Percentiles rank a stretch among this genome's conserved stretches.
Conservation (phyloP, 805 yeast genomes). For the Huiozyma sinensis region DNA sequence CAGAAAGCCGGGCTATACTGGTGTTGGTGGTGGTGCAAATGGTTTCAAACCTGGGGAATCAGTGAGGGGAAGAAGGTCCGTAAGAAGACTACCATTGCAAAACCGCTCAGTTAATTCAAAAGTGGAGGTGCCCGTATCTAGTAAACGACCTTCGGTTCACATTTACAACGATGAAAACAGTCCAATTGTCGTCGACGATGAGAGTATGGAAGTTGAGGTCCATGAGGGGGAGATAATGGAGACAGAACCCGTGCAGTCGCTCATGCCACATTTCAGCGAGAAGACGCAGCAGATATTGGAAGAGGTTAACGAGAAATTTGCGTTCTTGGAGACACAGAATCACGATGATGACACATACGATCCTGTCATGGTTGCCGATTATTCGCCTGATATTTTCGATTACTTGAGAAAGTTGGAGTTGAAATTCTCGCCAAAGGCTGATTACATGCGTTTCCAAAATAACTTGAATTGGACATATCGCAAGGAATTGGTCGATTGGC, state of each 20-base stretch:
- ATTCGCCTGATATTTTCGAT: conserved; percentile 64
- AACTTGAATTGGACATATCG: conserved; percentile 86
- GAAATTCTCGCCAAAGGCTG: conserved; percentile 59
- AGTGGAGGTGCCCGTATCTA: background rate
- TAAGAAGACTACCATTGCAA: background rate
- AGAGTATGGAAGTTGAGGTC: background rate
- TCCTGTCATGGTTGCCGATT: conserved; percentile 74
- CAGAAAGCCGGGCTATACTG: background rate
- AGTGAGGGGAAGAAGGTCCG: background rate
- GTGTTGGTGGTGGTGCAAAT: no score
- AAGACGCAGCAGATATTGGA: background rate
- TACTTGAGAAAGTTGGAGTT: conserved; percentile 62
- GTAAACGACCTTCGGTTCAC: background rate
- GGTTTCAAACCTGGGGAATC: no score
- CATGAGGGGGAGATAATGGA: conserved; percentile 1
- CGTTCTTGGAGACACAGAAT: conserved; percentile 30
- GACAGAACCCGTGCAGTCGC: background rate
- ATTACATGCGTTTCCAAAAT: conserved; percentile 71
- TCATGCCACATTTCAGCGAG: conserved; percentile 1
- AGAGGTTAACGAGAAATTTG: conserved; percentile 1
- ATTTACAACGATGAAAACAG: background rate
- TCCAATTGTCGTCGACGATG: background rate
- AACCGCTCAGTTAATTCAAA: background rate
- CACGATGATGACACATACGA: conserved; percentile 69
- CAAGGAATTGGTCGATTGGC: conserved; percentile 77